Conservation (phyloP, 1,139 yeast species). For the Candida sanyaensis region DNA sequence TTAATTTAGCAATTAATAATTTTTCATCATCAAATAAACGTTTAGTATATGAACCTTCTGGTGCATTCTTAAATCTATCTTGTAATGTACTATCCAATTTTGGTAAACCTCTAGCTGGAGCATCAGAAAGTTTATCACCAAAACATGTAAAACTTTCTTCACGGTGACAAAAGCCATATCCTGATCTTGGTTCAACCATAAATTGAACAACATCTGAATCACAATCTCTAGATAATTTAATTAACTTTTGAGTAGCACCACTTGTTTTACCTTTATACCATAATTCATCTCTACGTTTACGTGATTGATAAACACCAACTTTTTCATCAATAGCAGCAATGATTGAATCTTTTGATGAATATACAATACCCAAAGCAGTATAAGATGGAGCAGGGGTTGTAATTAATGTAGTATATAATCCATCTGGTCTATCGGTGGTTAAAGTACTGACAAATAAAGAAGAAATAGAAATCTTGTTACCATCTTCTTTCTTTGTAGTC, state of each 20-base stretch:
- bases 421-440: constrained; percentile 83
- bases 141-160: constrained; percentile 76
- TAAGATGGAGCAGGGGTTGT: constrained; percentile 57
- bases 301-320: constrained; percentile 92
- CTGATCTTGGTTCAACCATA: constrained; percentile 72
- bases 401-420: constrained; percentile 81
- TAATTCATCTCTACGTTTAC: constrained; percentile 75
- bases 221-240: constrained; percentile 75
- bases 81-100: constrained; percentile 67
- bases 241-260: constrained; percentile 85
- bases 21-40: constrained; percentile 79
- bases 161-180: constrained; percentile 91
- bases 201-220: constrained; percentile 90
- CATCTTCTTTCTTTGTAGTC: constrained; percentile 38
- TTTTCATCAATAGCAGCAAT: constrained; percentile 77
- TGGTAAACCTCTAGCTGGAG: constrained; percentile 60
- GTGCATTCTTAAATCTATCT: constrained; percentile 61
- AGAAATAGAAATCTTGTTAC: constrained; percentile 46
- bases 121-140: constrained; percentile 41
- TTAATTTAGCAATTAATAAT: constrained; percentile 80
- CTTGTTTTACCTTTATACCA: constrained; percentile 97
- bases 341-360: constrained; percentile 82
- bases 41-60: constrained; percentile 90
- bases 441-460: constrained; percentile 56
- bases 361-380: constrained; percentile 82